Conservation (phyloP, 2,329 filamentous ascomycete genomes). For the Stemphylium vesicarium region DNA sequence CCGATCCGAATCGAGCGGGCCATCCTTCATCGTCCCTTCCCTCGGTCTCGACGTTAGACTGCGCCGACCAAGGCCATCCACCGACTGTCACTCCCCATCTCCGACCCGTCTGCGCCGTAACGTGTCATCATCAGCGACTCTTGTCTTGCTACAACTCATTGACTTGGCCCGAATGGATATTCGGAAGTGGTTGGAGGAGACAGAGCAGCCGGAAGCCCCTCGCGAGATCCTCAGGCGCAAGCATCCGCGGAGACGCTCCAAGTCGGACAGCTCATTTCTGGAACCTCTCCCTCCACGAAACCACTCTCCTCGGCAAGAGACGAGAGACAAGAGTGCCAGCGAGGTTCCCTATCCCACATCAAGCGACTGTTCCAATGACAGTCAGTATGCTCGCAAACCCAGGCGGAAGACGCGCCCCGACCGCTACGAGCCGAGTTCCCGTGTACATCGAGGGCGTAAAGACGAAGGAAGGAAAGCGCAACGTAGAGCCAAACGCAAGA, state of each 20-base stretch:
- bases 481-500: slow-evolving; percentile 46
- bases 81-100: slow-evolving; percentile 20
- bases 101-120: slow-evolving; percentile 25
- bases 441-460: slow-evolving; percentile 22
- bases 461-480: slow-evolving; percentile 41
- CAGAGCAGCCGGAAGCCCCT: slow-evolving; percentile 42
- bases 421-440: slow-evolving; percentile 47
- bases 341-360: slow-evolving; percentile 21
- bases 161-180: slow-evolving; percentile 51
- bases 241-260: slow-evolving; percentile 42
- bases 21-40: slow-evolving; percentile 1
- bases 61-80: slow-evolving; percentile 18
- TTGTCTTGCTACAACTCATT: slow-evolving; percentile 9
- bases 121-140: slow-evolving; percentile 31
- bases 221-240: slow-evolving; percentile 28
- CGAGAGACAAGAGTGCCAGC: slow-evolving; percentile 18
- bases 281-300: slow-evolving; percentile 21
- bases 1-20: background rate
- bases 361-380: slow-evolving; percentile 23
- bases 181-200: slow-evolving; percentile 53
- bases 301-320: slow-evolving; percentile 13
- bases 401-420: slow-evolving; percentile 57
- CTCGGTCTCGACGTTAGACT: slow-evolving; percentile 24
- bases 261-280: slow-evolving; percentile 51
- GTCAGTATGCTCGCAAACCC: slow-evolving; percentile 51